These are phyloP conservation scores for Cladochytrium replicatum DNA, from an alignment of 192 early-diverging fungal species.

Conservation along the genomic window DNA sequence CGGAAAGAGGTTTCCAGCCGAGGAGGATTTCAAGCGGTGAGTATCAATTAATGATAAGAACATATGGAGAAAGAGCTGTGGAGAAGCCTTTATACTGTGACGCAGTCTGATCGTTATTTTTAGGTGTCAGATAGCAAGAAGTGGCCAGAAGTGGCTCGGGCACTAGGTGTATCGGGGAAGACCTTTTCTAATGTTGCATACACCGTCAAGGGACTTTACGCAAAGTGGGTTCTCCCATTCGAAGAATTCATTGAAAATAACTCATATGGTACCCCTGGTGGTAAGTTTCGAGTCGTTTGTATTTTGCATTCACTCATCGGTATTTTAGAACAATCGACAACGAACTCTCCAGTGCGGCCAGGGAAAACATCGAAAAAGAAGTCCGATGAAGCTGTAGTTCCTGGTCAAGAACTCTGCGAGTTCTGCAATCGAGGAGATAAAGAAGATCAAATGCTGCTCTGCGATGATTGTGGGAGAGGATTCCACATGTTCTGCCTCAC, in stretches of 20 bases:
- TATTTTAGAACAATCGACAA: no score
- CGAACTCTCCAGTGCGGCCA: no score
- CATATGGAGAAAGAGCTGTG: no score
- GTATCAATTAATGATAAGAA: no score
- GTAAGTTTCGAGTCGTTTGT: no score
- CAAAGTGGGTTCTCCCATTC: slow-evolving; percentile 37
- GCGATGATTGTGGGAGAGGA: slow-evolving; percentile 77
- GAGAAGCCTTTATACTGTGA: no score
- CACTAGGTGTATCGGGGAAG: slow-evolving; percentile 25
- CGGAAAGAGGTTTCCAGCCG: slow-evolving; percentile 69
- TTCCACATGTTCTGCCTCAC: slow-evolving; percentile 77
- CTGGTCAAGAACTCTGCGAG: no score
- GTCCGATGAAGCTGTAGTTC: no score
- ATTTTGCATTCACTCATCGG: no score
- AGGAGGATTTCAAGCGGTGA: slow-evolving; percentile 61
- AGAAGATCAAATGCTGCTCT: slow-evolving; percentile 66
- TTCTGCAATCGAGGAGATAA: slow-evolving; percentile 39
- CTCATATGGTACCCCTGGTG: no score
- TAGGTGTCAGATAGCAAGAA: slow-evolving; percentile 61
- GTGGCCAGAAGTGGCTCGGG: slow-evolving; percentile 75
- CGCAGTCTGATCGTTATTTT: no score
- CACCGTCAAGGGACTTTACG: slow-evolving; percentile 24
- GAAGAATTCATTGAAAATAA: slow-evolving; percentile 39
- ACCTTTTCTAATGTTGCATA: slow-evolving; percentile 14
- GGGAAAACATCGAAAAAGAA: no score